Evolutionary conservation across 2,329 filamentous ascomycete genomes (phyloP).

Genomic region (Fusarium clavum): DNA sequence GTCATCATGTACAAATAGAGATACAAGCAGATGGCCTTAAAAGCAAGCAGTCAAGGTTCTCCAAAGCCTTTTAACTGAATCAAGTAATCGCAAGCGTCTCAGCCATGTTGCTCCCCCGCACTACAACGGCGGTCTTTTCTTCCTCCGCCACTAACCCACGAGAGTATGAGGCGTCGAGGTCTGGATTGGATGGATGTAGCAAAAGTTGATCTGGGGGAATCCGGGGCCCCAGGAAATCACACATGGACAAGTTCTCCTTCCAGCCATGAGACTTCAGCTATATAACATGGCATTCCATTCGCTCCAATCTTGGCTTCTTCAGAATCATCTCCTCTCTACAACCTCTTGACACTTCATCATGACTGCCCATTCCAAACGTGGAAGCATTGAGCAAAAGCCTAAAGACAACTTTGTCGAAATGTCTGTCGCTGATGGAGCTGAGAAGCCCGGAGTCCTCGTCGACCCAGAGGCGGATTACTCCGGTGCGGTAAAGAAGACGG

Average conservation of each 20-base stretch:
- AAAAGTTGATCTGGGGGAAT: neutral
- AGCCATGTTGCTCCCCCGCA: neutral
- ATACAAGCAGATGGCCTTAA: accelerated
- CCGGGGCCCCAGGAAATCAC: neutral
- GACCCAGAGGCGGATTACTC: slow-evolving; percentile 48
- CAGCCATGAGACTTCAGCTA: neutral
- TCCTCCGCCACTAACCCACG: neutral
- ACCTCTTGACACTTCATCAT: slow-evolving; percentile 8
- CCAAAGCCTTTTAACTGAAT: neutral
- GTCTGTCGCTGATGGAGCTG: slow-evolving; percentile 22
- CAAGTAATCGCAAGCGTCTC: neutral
- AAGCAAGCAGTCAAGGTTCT: accelerated
- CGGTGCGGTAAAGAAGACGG: slow-evolving; percentile 50
- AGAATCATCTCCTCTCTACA: neutral
- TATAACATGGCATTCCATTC: neutral
- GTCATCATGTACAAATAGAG: neutral
- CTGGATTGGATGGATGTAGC: neutral
- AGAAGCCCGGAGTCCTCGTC: slow-evolving; percentile 41
- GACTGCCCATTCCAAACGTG: slow-evolving; percentile 27
- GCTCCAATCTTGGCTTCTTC: neutral
- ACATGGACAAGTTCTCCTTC: neutral
- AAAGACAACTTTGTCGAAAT: slow-evolving; percentile 43
- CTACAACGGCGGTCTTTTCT: neutral
- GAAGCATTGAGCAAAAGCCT: slow-evolving; percentile 43
- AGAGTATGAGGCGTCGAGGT: neutral